A percentile compares a stretch with the other conserved stretches of the same genome.
Evolutionary conservation across 2,329 filamentous ascomycete species (phyloP).

Genomic region (Orbilia javanica): DNA sequence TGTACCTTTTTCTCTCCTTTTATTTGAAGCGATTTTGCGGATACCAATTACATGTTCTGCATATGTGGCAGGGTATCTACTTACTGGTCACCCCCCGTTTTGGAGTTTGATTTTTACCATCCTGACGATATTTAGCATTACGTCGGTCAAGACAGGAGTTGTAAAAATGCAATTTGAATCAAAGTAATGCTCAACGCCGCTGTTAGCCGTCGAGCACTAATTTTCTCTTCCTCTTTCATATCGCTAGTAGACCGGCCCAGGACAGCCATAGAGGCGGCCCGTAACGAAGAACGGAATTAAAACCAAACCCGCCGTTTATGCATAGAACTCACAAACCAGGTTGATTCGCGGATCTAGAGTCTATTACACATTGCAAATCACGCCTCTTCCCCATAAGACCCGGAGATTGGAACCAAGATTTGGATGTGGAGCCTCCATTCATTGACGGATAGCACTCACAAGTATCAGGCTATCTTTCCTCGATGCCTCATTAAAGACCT

Average conservation of each 20-base stretch:
- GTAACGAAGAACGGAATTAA: not conserved
- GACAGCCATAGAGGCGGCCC: too few species aligned
- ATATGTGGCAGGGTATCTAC: conserved; percentile 10
- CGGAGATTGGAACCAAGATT: conserved; percentile 4
- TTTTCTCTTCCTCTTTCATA: not conserved
- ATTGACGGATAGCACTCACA: not conserved
- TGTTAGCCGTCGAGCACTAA: not conserved
- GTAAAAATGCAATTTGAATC: too few species aligned
- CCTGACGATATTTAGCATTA: not conserved
- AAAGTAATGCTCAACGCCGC: not conserved
- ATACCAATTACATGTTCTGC: conserved; percentile 40
- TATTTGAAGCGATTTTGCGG: conserved; percentile 21
- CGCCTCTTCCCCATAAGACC: not conserved
- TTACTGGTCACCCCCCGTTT: conserved; percentile 23
- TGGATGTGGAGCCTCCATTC: not conserved
- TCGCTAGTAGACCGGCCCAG: too few species aligned
- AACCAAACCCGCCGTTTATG: not conserved
- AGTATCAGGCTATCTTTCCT: not conserved
- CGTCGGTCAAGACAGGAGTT: not conserved
- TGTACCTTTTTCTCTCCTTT: not conserved
- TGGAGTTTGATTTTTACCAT: conserved; percentile 28
- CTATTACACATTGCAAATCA: not conserved
- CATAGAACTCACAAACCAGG: not conserved
- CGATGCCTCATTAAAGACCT: not conserved
- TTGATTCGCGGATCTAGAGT: not conserved